These are phyloP conservation scores for Thermoascus crustaceus DNA, from an alignment of 2,329 filamentous ascomycete genomes.

Conservation along the genomic window DNA sequence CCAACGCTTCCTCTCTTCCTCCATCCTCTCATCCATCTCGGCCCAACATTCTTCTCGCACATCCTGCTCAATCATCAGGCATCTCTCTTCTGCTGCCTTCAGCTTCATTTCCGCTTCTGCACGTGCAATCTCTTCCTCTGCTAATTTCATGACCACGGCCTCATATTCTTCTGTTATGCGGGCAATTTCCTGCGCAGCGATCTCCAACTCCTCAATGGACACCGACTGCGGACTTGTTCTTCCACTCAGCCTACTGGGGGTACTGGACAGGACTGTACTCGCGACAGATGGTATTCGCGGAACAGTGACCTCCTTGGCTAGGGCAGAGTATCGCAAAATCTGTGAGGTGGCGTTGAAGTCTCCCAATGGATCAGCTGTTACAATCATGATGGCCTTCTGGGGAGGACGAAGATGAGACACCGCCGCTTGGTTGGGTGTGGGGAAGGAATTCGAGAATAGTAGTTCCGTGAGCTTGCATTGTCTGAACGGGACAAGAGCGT, in stretches of 20 bases:
- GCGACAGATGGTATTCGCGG: conserved; percentile 79
- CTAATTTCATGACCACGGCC: conserved; percentile 59
- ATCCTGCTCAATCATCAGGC: conserved; percentile 70
- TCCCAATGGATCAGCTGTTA: conserved; percentile 83
- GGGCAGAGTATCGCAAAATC: conserved; percentile 85
- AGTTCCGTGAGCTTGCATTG: conserved; percentile 82
- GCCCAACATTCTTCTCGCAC: conserved; percentile 81
- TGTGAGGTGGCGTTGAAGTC: conserved; percentile 97
- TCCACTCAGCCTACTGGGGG: conserved; percentile 25
- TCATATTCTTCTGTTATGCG: conserved; percentile 73
- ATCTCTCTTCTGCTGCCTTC: conserved; percentile 52
- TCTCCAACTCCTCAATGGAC: conserved; percentile 63
- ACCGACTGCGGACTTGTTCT: conserved; percentile 36
- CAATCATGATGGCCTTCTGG: conserved; percentile 90
- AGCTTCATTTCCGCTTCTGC: conserved; percentile 66
- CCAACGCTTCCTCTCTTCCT: conserved; percentile 71
- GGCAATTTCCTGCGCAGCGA: conserved; percentile 70
- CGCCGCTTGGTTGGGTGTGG: conserved; percentile 44
- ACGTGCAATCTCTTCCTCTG: conserved; percentile 62
- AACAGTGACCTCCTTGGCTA: conserved; percentile 87
- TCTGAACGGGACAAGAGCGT: conserved; percentile 66
- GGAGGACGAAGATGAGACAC: conserved; percentile 53
- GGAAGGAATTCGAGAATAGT: conserved; percentile 82
- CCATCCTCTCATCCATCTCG: conserved; percentile 74
- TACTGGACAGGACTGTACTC: conserved; percentile 51